Evolutionary conservation across 148 eudicot genomes (phyloP).

Genomic region (Hydrangea macrophylla): DNA sequence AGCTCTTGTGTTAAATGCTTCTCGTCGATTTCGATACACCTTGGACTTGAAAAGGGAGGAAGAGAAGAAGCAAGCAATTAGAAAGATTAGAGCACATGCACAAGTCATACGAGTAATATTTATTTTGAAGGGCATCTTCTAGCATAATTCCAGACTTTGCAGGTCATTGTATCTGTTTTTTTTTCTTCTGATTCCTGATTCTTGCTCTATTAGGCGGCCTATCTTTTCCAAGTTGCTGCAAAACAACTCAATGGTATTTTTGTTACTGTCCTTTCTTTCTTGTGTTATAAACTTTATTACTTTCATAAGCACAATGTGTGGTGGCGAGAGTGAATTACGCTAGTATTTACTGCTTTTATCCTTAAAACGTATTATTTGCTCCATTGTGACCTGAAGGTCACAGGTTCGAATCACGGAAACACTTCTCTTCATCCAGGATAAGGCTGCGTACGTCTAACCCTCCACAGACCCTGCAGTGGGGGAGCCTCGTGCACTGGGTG

Average conservation of each 20-base stretch:
- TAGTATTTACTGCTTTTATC: neutral
- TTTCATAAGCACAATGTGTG: neutral
- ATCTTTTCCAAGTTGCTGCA: constrained; percentile 72
- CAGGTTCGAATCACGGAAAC: too few relatives aligned
- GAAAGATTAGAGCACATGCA: constrained; percentile 86
- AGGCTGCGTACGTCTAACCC: neutral
- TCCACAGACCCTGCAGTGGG: too few relatives aligned
- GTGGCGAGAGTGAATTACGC: neutral
- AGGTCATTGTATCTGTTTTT: neutral
- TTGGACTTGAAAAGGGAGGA: constrained; percentile 89
- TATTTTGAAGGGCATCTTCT: constrained; percentile 1
- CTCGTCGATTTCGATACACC: constrained; percentile 89
- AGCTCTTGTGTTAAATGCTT: constrained; percentile 93
- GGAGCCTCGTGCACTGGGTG: too few relatives aligned
- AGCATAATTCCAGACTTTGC: too few relatives aligned
- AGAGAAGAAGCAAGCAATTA: constrained; percentile 62
- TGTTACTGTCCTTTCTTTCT: neutral
- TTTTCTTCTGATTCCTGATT: constrained; percentile 15
- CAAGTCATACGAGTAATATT: constrained; percentile 76
- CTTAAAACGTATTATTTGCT: neutral
- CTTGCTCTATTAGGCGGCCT: constrained; percentile 60
- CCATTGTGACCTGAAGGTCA: neutral
- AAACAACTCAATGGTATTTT: constrained; percentile 44
- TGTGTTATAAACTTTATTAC: neutral
- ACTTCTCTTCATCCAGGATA: too few relatives aligned